Base-by-base conservation (phyloP, 2,329 filamentous ascomycete species). In the Xylaria sp. region DNA sequence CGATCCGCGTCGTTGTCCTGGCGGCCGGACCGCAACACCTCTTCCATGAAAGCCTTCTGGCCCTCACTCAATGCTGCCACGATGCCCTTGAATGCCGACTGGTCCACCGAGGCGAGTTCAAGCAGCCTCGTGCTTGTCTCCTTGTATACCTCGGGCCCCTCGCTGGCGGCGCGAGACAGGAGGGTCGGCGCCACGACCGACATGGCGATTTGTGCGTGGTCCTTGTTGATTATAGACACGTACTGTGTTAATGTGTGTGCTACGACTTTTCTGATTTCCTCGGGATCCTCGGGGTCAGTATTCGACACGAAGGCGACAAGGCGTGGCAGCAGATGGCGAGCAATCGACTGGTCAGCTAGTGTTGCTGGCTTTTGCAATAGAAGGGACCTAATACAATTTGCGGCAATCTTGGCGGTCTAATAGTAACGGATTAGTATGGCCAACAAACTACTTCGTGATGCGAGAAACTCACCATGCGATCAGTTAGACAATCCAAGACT, bases 351-450 rank as follows among this genome's bases (percentile, higher is more conserved):
- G 77, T 94, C 91, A 23, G 92, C 89, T 0, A 85, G 73, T 68
- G 90, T 87, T 71, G 89, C 83, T 60, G 87, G 83, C 62, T 87
- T 81, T 74, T 91, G 84, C 3, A 97, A 83, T 36, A 98, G 85
- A 7, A 98, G 86, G 7, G 94, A 96, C 65, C 94, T 90, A 73
- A 95, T 89, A 80, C 96, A 99, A 76, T 93, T 94, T 69, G 93
- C 92, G 1, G 96, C 94, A 65, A 97, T 94, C 76, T 93, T 97
- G 63, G 93, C 92, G 1, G 93, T 95, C 88, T 91, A 59, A 9
- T n/a, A 28, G 26, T 69, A 72, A 67, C 56, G 23, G n/a, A 42
- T 74, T 63, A 76, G 76, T 59, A 69, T 49, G 28, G 36, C 13
- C 4, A 46, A 42, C 4, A n/a, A 31, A 60, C 6, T 38, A 17